Evolutionary conservation across 1,284 basidiomycete species (phyloP).

Genomic region (Trametes polyzona): DNA sequence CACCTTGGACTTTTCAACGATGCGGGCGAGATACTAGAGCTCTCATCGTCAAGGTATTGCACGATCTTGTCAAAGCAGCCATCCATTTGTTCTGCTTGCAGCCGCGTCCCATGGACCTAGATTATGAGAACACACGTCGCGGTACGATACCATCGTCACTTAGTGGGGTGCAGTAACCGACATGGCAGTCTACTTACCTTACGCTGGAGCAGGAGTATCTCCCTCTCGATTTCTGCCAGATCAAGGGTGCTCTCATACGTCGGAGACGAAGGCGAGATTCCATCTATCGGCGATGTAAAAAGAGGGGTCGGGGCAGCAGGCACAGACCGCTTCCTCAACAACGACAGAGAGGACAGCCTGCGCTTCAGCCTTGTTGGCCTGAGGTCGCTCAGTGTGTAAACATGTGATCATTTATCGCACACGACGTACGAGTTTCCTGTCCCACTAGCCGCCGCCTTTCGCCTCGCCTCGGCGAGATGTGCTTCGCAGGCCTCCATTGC

Average conservation of each 20-base stretch:
- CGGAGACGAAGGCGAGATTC: neutral
- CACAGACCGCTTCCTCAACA: neutral
- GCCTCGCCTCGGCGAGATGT: slow-evolving; percentile 4
- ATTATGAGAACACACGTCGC: neutral
- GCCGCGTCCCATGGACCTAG: neutral
- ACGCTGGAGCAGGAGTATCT: neutral
- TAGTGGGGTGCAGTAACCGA: no score
- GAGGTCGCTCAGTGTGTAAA: no score
- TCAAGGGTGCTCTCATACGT: neutral
- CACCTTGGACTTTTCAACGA: neutral
- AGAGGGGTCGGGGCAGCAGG: neutral
- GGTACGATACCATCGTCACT: no score
- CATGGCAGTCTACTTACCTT: neutral
- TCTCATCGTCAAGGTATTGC: neutral
- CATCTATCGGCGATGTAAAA: neutral
- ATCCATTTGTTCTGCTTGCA: neutral
- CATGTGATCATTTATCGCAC: no score
- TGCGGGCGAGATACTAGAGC: neutral
- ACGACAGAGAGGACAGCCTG: neutral
- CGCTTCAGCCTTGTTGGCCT: neutral
- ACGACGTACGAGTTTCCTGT: neutral
- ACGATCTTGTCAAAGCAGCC: neutral
- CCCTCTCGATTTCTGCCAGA: neutral
- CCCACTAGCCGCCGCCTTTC: neutral
- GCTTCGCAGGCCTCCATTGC: neutral